Percentiles rank a stretch among this genome's conserved stretches.
Evolutionary conservation across 148 eudicot genomes (phyloP).

Genomic region (Camellia lanceoleosa): DNA sequence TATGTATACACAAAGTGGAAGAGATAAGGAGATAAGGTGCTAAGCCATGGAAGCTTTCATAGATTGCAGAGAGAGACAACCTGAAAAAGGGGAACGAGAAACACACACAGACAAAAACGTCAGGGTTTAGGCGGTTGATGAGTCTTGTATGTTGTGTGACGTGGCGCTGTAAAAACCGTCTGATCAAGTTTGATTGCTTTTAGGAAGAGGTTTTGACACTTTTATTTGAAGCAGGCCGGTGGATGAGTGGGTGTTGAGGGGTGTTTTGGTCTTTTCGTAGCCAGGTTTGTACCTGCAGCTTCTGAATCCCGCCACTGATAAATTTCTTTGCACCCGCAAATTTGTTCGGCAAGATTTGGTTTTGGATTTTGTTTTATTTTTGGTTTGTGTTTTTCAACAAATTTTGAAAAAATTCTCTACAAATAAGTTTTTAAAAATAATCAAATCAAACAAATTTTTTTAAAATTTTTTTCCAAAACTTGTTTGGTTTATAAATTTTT

Average conservation of each 20-base stretch:
- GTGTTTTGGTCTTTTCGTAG: neutral
- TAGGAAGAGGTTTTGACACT: neutral
- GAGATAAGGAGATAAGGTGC: neutral
- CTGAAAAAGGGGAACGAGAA: neutral
- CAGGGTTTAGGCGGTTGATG: neutral
- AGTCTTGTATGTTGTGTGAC: neutral
- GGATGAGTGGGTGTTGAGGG: neutral
- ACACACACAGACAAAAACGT: neutral
- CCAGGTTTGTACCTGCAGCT: neutral
- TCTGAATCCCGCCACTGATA: too few species aligned
- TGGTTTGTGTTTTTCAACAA: too few species aligned
- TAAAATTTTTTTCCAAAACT: too few species aligned
- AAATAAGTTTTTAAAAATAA: too few species aligned
- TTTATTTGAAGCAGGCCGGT: neutral
- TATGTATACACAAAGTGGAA: neutral
- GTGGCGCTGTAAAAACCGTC: neutral
- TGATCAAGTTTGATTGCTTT: neutral
- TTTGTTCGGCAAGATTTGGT: too few species aligned
- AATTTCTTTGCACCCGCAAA: too few species aligned
- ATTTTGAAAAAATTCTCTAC: too few species aligned
- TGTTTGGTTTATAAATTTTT: too few species aligned
- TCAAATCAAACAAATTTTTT: too few species aligned
- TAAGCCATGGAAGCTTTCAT: constrained; percentile 3
- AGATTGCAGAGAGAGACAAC: constrained; percentile 3
- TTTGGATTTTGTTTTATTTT: too few species aligned